phyloP scores from a whole-genome alignment of 2,329 filamentous ascomycete genomes.

The Fusarium keratoplasticum region DNA sequence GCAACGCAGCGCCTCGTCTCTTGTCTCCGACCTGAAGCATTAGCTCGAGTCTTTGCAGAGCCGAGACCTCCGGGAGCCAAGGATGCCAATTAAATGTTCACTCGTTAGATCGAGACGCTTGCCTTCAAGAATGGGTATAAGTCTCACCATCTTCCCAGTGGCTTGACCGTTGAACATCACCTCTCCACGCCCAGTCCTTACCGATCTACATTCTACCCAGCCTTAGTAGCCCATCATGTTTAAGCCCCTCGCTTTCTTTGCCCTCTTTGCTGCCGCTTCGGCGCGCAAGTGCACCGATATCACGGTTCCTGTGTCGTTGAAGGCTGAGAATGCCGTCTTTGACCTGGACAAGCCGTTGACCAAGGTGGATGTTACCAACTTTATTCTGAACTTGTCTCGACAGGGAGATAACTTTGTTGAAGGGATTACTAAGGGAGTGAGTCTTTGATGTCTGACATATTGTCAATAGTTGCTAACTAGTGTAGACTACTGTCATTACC shows the following conservation, averaged over 20 bases:
- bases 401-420: conserved; percentile 63
- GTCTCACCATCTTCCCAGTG: conserved; percentile 6
- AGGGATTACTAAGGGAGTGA: conserved; percentile 57
- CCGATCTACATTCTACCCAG: background rate
- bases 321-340: conserved; percentile 66
- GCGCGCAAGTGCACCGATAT: conserved; percentile 60
- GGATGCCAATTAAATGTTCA: conserved; percentile 4
- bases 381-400: conserved; percentile 62
- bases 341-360: conserved; percentile 57
- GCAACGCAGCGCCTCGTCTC: background rate
- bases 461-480: conserved; percentile 3
- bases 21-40: background rate
- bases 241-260: conserved; percentile 36
- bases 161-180: conserved; percentile 9
- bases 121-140: conserved; percentile 19
- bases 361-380: conserved; percentile 69
- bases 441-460: conserved; percentile 11
- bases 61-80: background rate
- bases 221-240: conserved; percentile 32
- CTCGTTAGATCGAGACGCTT: background rate
- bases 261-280: conserved; percentile 43
- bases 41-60: conserved; percentile 3
- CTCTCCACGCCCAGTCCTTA: conserved; percentile 9
- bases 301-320: conserved; percentile 66
- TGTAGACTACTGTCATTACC: conserved; percentile 60